These are phyloP conservation scores for Aspergillus novoparasiticus DNA, from an alignment of 2,329 filamentous ascomycete species.

Conservation along the genomic window DNA sequence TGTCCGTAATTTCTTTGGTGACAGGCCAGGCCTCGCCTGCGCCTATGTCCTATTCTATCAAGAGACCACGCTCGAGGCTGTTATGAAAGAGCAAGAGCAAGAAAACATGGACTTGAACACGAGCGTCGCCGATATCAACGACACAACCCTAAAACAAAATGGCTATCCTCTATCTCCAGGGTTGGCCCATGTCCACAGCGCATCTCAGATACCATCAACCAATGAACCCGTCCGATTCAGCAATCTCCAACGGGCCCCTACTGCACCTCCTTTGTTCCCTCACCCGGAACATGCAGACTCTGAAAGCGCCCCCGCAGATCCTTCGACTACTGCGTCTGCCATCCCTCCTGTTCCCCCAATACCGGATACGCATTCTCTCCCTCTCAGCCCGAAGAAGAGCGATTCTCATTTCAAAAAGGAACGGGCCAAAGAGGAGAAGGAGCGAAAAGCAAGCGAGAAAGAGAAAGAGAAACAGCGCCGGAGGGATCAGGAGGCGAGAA, in stretches of 20 bases:
- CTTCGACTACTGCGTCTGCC: conserved; percentile 13
- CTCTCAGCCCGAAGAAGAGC: conserved; percentile 59
- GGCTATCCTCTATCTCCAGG: conserved; percentile 34
- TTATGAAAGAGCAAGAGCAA: conserved; percentile 77
- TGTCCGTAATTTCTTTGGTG: conserved; percentile 95
- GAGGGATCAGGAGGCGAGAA: conserved; percentile 58
- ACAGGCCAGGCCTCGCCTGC: conserved; percentile 85
- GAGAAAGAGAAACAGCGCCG: conserved; percentile 57
- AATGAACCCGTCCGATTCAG: conserved; percentile 37
- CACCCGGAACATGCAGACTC: conserved; percentile 35
- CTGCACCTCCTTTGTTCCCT: conserved; percentile 52
- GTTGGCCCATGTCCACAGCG: conserved; percentile 43
- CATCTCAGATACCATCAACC: conserved; percentile 38
- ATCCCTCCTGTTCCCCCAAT: conserved; percentile 32
- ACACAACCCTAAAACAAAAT: conserved; percentile 34
- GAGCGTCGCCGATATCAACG: conserved; percentile 52
- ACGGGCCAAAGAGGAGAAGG: conserved; percentile 58
- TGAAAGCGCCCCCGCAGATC: conserved; percentile 24
- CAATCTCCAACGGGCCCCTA: conserved; percentile 42
- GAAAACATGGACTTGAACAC: conserved; percentile 59
- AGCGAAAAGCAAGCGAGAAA: conserved; percentile 53
- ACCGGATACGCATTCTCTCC: conserved; percentile 35
- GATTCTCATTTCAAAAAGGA: conserved; percentile 72
- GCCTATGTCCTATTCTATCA: conserved; percentile 98
- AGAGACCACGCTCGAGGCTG: conserved; percentile 73